Evolutionary conservation across 257 asterid species (phyloP), one percentile per base, ranked within the genome.

Genomic region (Fraxinus excelsior): DNA sequence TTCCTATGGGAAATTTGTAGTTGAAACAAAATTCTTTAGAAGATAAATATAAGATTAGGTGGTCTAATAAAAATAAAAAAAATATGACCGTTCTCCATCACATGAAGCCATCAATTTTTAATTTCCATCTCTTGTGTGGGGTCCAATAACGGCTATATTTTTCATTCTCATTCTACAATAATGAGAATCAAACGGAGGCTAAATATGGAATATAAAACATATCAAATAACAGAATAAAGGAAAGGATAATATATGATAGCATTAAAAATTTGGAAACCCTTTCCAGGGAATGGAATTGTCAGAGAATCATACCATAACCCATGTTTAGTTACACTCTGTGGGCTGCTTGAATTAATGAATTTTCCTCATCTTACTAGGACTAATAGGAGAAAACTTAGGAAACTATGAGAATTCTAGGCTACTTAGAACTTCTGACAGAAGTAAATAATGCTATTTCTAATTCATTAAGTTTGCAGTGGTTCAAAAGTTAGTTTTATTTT

Each of bases 381-480:
- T 23, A 9, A 12, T 62, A 16, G 34, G 35, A 23, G 34, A 23
- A 25, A 62, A 25, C 34, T 62, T 62, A 23, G 35, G 35, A 62
- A 3, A 62, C 65, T n/a, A 56, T 2, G 26, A 7, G 21, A 56
- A 56, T 19, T 4, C 12, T 42, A 70, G 40, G 29, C 53, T 40
- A 42, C 44, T 62, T 49, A 28, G 75, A 72, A 73, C 76, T 70
- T 28, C 34, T 71, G 44, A 11, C 7, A 37, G 42, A 58, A 51
- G 51, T 56, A 37, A 69, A 46, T 44, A 13, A 67, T 68, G 71
- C 64, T 75, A 77, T 34, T 66, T 65, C 53, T 58, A 68, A 65
- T 46, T 72, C 51, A 44, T 66, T 68, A 13, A 31, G 60, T 32
- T 75, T 42, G 73, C 72, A 60, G 62, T 18, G 28, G 42, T n/a